Conservation (phyloP, 345 rosid genomes). For the Eucalyptus cloeziana region DNA sequence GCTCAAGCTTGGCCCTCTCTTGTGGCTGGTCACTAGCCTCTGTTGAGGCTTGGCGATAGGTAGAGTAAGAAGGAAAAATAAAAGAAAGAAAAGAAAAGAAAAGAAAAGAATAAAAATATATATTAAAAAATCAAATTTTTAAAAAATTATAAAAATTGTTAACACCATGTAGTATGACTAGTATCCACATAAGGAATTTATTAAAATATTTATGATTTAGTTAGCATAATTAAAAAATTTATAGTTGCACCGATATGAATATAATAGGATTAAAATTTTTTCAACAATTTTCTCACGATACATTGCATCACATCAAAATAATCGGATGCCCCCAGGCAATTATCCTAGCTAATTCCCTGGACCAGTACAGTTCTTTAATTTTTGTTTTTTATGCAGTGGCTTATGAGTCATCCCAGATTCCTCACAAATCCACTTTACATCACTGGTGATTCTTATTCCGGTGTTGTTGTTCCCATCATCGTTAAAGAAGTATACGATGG, state of each 20-base stretch:
- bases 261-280: no score
- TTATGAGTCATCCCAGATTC: slow-evolving; percentile 5
- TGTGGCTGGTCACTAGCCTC: neutral
- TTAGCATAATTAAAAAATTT: no score
- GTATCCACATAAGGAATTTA: no score
- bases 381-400: slow-evolving; percentile 8
- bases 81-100: no score
- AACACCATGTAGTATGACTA: neutral
- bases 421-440: slow-evolving; percentile 11
- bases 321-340: neutral
- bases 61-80: neutral
- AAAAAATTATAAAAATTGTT: no score
- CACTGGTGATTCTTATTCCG: slow-evolving; percentile 19
- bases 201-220: no score
- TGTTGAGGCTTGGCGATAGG: fast-evolving
- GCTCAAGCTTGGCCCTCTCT: neutral
- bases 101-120: fast-evolving
- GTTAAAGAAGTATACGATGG: slow-evolving; percentile 5
- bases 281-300: no score
- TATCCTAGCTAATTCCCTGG: neutral
- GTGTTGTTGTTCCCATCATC: slow-evolving; percentile 1
- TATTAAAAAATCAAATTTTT: no score
- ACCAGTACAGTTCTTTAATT: neutral
- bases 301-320: neutral
- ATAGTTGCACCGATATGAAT: neutral